Conservation (phyloP, 768 basidiomycete species). For the Psilocybe cubensis region DNA sequence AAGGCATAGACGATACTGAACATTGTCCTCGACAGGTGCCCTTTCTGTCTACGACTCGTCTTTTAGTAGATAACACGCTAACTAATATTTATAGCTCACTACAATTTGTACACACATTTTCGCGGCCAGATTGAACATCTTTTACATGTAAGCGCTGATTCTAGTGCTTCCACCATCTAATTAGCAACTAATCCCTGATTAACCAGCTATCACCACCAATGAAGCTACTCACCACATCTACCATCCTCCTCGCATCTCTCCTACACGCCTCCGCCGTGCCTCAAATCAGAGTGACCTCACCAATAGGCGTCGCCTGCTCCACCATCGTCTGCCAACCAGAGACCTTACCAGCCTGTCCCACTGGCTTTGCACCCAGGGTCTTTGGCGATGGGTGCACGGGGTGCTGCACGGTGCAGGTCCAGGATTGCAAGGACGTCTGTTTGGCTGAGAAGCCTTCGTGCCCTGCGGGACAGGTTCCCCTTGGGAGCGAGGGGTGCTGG, state of each 20-base stretch:
- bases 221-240: neutral
- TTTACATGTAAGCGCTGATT: too few relatives aligned
- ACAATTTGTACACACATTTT: too few relatives aligned
- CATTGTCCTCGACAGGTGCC: too few relatives aligned
- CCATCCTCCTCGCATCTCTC: neutral
- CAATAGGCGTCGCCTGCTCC: constrained; percentile 1
- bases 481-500: neutral
- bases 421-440: neutral
- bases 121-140: too few relatives aligned
- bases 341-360: too few relatives aligned
- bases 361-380: too few relatives aligned
- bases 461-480: neutral
- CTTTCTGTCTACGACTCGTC: too few relatives aligned
- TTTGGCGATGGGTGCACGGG: constrained; percentile 19
- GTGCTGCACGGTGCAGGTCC: constrained; percentile 5
- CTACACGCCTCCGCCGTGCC: neutral
- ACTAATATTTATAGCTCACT: too few relatives aligned
- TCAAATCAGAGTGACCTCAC: neutral
- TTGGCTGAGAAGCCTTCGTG: neutral
- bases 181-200: neutral
- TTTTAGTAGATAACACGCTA: too few relatives aligned
- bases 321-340: constrained; percentile 1
- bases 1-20: neutral
- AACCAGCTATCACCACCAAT: neutral
- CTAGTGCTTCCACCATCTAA: too few relatives aligned